Evolutionary conservation across 176 grass and related monocot genomes (phyloP), one percentile per base, ranked within the genome.

Genomic region (Hordeum marinum): DNA sequence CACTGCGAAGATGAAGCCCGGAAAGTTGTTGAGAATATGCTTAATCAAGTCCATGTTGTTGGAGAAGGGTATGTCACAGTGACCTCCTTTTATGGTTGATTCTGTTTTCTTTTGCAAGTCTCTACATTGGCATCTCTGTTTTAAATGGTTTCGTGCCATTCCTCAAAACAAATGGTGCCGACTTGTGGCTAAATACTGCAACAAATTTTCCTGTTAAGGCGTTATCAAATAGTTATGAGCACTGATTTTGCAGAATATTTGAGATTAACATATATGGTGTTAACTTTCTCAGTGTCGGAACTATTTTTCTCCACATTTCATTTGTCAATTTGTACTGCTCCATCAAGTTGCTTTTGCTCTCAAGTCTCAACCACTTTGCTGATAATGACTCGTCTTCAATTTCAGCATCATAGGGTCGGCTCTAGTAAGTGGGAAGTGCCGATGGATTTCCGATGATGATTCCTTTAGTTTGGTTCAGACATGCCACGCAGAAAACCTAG

Each of bases 31-130:
- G 85, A 89, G 42, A 90, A 89, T 69, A 92, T 95, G 91, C 85
- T 98, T 75, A 87, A 94, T 92, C 93, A 92, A 55, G 84, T 92
- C 77, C 93, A 98, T 85, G 69, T 98, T 59, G 87, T 94, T 69
- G 96, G 96, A 83, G 93, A 98, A 98, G 96, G 96, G 96, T 98
- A 94, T 48, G 71, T 3, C 57, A 24, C 65, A 68, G 43, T 82
- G 45, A 69, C 18, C 13, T 26, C 67, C 39, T 87, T 37, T 39
- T 81, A 7, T 84, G 25, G 12, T 86, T 75, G 5, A 48, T 63
- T 85, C 21, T 71, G 17, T 59, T 65, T 6, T 90, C 59, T 87
- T 78, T 82, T 64, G 34, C 45, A 52, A 76, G 27, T 74, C 43
- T 83, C 73, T 74, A 39, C 36, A 15, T 10, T 34, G 35, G 20